Evolutionary conservation across 2,329 filamentous ascomycete species (phyloP), one percentile per base, ranked within the genome.

Genomic region (Hypoxylon sp.): DNA sequence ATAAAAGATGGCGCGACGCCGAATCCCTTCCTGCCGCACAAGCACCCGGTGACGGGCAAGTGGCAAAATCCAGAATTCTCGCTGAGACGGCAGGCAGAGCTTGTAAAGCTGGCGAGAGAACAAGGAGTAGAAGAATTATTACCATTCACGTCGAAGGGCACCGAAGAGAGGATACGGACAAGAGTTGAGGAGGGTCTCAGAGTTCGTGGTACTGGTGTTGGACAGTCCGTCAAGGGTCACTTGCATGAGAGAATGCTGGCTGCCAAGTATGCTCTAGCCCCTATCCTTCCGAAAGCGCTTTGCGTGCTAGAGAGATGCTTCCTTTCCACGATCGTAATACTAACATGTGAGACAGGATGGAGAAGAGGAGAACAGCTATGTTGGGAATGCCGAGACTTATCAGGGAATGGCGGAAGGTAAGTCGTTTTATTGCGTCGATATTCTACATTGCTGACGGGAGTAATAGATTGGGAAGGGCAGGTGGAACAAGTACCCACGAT

Each of bases 141-240:
- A 66, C 94, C 94, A 0, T 87, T 87, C 73, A 92, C 91, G 10
- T 84, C 84, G 64, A 97, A 97, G 87, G 89, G 90, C 74, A 91
- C 90, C 1, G 91, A 90, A 73, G 86, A 88, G 78, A 89, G 86
- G 79, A 86, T 94, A 76, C 86, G 88, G 75, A 87, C 89, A 79
- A 85, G 93, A 63, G 88, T 93, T 64, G 92, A 97, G 83, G 86
- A 91, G 71, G 95, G 94, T 53, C 79, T 97, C 79, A 86, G 90
- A 69, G 92, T 98, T 64, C 95, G 94, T 87, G 95, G 95, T 75
- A 98, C 95, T 1, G 95, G 96, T 85, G 90, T 93, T 73, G 95
- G 94, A 63, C 90, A 98, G 82, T 90, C 87, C 81, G 95, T 98
- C 79, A 99, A 98, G 91, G 96, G 96, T 80, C 95, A 98, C 82